Base-by-base conservation (phyloP, 805 yeast genomes). In the Lachancea sp. region DNA sequence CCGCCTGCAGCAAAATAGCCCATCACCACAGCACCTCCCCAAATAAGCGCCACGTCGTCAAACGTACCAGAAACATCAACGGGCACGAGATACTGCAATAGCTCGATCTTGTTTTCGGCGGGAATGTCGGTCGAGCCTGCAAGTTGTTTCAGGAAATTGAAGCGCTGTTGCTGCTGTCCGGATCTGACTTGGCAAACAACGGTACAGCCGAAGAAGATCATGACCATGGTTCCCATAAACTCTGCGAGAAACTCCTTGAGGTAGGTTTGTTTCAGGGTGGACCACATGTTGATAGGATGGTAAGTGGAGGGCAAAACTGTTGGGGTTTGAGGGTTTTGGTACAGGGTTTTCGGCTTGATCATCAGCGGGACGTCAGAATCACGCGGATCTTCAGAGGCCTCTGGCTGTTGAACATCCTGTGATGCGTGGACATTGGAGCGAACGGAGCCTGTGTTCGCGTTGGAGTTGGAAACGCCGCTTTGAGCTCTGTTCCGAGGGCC, bases 11-110 rank as follows among this genome's bases (percentile, higher is more conserved):
- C 61, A 39, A 65, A 61, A 49, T 71, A 72, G 36, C 78, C 80
- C 52, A 73, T 53, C 50, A 71, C 69, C 28, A 71, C 76, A 1
- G 75, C 79, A 26, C 72, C 60, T 33, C 75, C 80, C 78, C 78
- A 74, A n/a, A 70, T 64, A 29, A 73, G 49, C 3, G 70, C 69
- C 38, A 72, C 57, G 15, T 67, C 61, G 34, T 65, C 65, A 42
- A 64, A 68, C 36, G 63, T 62, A 49, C 77, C 77, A 28, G 63
- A 63, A 5, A 49, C 41, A 17, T 59, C 65, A 2, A 49, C 38
- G 5, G 49, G 41, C 8, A 48, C 49, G 29, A 53, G 36, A 21
- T 45, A 35, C 32, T 42, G 43, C 24, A 51, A 19, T 12, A 45
- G 30, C 15, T 34, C 20, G 23, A 43, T 15, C 25, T 35, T 38